Base-by-base conservation (phyloP, 768 basidiomycete genomes). In the Jaapia argillacea region DNA sequence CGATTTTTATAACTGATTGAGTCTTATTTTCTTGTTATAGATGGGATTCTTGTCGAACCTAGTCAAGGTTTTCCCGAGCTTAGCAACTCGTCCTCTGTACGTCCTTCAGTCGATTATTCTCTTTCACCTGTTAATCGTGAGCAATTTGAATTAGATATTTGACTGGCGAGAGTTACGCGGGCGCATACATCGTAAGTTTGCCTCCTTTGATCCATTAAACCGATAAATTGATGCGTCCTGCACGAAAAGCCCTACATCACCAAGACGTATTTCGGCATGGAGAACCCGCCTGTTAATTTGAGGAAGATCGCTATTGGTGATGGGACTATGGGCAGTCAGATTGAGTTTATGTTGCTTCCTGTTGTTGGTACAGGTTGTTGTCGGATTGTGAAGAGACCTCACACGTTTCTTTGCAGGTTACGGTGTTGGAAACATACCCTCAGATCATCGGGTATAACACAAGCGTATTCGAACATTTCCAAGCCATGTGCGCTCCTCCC, bases 231-330 rank as follows among this genome's bases (percentile, higher is more conserved):
- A 33, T 33, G n/a, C n/a, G n/a, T n/a, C n/a, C n/a, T n/a, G n/a
- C n/a, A n/a, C n/a, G n/a, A n/a, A n/a, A 31, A 85, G 81, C 83
- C 85, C 6, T 85, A 86, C 55, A 86, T 87, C 53, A 63, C 77
- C 49, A 83, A 85, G 59, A 66, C 80, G 10, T 80, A 83, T 55
- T 82, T 87, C 51, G 67, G 66, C 36, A 68, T 75, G 62, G 47
- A 66, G 0, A 70, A 74, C 25, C 81, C 83, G 10, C 84, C 85
- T 0, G 79, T 86, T 24, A 76, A 73, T 6, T 66, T 86, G 24
- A 64, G 74, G 1, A 80, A 78, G 55, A 73, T 86, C 42, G 77
- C 71, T 10, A 83, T 88, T 37, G 85, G 85, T 13, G 78, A 86
- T 58, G 80, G 76, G 7, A 61, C 79, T 6, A 67, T 84, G 14